phyloP scores from a whole-genome alignment of 306 rosid species.

The Alnus rubra region DNA sequence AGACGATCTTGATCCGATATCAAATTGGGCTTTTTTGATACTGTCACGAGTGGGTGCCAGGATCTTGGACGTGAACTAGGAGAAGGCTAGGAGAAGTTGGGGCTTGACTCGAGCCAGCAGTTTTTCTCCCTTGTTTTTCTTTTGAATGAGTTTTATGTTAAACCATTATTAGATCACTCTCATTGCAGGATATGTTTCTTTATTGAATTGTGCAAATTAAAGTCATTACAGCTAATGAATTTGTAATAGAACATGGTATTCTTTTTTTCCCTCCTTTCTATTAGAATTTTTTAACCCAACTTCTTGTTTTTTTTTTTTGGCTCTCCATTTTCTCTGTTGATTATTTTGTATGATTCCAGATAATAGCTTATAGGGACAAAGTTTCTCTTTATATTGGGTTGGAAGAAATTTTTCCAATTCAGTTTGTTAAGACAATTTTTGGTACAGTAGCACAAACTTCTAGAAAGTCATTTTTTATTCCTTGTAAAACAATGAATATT shows the following conservation, averaged over 20 bases:
- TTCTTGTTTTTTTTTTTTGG: too few species aligned
- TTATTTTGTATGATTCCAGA: background rate
- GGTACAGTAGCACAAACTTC: too few species aligned
- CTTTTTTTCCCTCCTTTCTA: background rate
- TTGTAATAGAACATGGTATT: background rate
- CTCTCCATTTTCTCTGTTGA: background rate
- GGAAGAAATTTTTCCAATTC: too few species aligned
- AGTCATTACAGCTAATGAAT: background rate
- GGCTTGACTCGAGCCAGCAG: slow-evolving; percentile 51
- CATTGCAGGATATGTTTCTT: background rate
- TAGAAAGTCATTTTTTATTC: too few species aligned
- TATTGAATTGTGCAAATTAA: background rate
- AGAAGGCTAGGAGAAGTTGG: background rate
- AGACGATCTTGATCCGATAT: too few species aligned
- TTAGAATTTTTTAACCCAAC: too few species aligned
- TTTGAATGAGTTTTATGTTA: background rate
- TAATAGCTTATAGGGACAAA: too few species aligned
- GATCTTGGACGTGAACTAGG: background rate
- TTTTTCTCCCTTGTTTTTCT: background rate
- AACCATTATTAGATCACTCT: background rate
- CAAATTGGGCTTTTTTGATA: background rate
- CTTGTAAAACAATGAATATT: too few species aligned
- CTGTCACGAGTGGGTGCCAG: slow-evolving; percentile 26
- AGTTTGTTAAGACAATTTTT: too few species aligned
- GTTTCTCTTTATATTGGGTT: too few species aligned